phyloP scores from a whole-genome alignment of 2,329 filamentous ascomycete genomes.

The Stagonosporopsis tanaceti region DNA sequence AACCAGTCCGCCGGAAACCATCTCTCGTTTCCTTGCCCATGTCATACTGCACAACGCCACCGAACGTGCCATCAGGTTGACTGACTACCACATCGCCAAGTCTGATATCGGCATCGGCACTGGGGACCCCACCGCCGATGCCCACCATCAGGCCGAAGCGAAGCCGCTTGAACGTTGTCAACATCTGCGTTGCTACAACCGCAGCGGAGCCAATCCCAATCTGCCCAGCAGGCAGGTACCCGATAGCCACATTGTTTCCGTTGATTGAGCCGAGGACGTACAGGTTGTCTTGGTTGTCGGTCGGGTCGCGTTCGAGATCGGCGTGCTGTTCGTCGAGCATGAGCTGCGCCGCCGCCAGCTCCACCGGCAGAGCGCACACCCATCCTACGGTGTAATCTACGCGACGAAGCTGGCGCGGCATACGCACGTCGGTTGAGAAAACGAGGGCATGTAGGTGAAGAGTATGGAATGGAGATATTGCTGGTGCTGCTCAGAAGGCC shows the following conservation, averaged over 20 bases:
- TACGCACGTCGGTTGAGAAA: neutral
- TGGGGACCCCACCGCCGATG: too few relatives aligned
- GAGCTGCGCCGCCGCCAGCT: slow-evolving; percentile 22
- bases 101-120: too few relatives aligned
- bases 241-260: slow-evolving; percentile 43
- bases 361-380: slow-evolving; percentile 25
- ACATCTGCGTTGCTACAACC: slow-evolving; percentile 42
- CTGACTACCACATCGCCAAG: too few relatives aligned
- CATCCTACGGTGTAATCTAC: slow-evolving; percentile 26
- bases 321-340: slow-evolving; percentile 15
- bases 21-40: too few relatives aligned
- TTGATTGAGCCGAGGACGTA: slow-evolving; percentile 35
- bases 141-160: slow-evolving; percentile 7
- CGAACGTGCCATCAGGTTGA: too few relatives aligned
- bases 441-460: neutral
- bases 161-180: slow-evolving; percentile 43
- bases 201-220: slow-evolving; percentile 48
- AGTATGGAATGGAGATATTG: neutral
- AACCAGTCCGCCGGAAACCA: slow-evolving; percentile 16
- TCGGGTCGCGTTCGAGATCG: neutral
- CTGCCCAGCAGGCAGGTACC: slow-evolving; percentile 29
- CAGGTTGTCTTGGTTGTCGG: slow-evolving; percentile 33
- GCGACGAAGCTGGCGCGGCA: neutral
- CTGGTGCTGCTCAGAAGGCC: neutral
- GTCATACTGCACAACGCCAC: too few relatives aligned